Conservation (phyloP, 371 early-diverging fungal genomes). For the Dichotomocladium elegans region DNA sequence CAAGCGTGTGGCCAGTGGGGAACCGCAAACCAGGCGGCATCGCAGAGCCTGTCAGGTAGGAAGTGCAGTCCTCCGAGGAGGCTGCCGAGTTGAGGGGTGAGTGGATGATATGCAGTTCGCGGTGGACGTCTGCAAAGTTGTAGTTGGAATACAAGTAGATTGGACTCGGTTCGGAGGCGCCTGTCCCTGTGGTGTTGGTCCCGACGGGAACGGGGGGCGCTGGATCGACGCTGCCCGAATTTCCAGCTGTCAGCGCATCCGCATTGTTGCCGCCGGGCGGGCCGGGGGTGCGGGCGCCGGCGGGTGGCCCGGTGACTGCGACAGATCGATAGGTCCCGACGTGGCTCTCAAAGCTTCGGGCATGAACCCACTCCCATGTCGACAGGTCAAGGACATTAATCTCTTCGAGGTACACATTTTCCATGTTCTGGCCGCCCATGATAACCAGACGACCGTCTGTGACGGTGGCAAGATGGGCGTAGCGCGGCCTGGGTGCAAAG, state of each 20-base stretch:
- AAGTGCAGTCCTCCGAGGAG: conserved; percentile 55
- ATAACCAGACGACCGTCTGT: conserved; percentile 56
- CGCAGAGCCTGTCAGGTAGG: conserved; percentile 49
- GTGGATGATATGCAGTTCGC: conserved; percentile 64
- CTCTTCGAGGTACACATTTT: conserved; percentile 71
- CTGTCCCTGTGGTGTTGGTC: neutral
- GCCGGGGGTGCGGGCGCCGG: conserved; percentile 23
- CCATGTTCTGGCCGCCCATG: conserved; percentile 78
- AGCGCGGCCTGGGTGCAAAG: conserved; percentile 66
- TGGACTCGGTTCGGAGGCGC: conserved; percentile 20
- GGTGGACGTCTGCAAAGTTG: conserved; percentile 74
- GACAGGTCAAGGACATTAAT: conserved; percentile 71
- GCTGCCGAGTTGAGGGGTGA: conserved; percentile 41
- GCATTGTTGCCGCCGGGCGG: conserved; percentile 23
- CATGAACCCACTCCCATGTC: conserved; percentile 62
- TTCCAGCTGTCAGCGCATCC: neutral
- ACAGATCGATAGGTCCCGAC: conserved; percentile 79
- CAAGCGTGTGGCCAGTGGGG: conserved; percentile 59
- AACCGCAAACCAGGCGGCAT: conserved; percentile 75
- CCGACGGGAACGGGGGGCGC: neutral
- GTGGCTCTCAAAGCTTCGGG: conserved; percentile 63
- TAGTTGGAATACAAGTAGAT: conserved; percentile 75
- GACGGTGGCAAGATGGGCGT: conserved; percentile 70
- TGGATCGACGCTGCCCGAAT: neutral
- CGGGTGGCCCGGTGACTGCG: conserved; percentile 43